Base-by-base conservation (phyloP, 1,139 yeast species). In the Candida pseudoviswanathii region DNA sequence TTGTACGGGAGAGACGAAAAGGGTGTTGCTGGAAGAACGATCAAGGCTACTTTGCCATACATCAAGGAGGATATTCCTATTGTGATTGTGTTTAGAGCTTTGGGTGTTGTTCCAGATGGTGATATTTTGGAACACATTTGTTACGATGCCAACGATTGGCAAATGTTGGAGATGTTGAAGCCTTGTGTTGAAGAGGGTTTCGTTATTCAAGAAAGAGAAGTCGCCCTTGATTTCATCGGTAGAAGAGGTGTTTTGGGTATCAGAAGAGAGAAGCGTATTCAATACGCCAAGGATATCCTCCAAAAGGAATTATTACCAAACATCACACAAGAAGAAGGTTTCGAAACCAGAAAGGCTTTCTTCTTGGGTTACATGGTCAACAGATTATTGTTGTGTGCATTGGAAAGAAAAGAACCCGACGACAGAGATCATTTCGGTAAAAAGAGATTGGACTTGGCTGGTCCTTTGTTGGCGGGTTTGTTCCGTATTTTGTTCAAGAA, bases 101-200 rank as follows among this genome's bases (percentile, higher is more conserved):
- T 95, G 56, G 99, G 99, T 59, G 95, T 94, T 49, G 97, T 95
- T 25, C 98, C 98, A 26, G 99, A 94, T 76, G 98, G 99, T 68
- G 99, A 95, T 75, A 95, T 94, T 63, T 77, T 95, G 61, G 98
- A 94, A 70, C 99, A 94, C 69, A 94, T 94, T 52, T 95, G 99
- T 75, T 95, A 92, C 68, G 99, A 94, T 70, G 92, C 92, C 51
- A 89, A 87, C 59, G 99, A 94, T 75, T 92, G 98, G 97, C 99
- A 94, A 73, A 95, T 95, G 99, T 81, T 94, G 71, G 99, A 95
- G 73, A 90, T 94, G 96, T 80, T 95, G 65, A 95, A 94, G 68
- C 99, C 99, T 3, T 94, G 99, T 81, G 96, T 95, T 55, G 99
- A 95, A 70, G 99, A 95, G 75, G 99, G 97, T 51, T 95, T 94